Conservation (phyloP, 2,329 filamentous ascomycete species). For the Neofusicoccum kwambonambiense region DNA sequence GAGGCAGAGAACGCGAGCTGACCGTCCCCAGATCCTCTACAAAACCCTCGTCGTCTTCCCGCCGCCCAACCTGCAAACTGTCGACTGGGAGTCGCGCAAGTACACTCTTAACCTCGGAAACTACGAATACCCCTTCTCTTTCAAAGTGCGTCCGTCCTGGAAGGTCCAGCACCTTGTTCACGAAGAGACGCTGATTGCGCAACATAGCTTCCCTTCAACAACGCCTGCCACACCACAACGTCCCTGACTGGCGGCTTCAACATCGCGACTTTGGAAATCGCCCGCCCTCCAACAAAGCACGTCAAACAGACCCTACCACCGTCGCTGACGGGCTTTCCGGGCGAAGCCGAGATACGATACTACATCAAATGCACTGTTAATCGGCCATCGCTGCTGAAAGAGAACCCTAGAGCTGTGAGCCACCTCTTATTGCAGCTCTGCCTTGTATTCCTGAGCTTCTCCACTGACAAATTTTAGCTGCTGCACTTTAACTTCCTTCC, state of each 20-base stretch:
- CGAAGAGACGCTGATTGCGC: conserved; percentile 6
- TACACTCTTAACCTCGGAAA: conserved; percentile 66
- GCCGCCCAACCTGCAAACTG: conserved; percentile 40
- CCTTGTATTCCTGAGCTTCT: not conserved
- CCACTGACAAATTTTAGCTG: conserved; percentile 10
- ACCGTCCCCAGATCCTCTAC: conserved; percentile 63
- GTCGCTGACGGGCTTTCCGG: conserved; percentile 81
- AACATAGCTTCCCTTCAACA: conserved; percentile 62
- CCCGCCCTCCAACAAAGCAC: conserved; percentile 57
- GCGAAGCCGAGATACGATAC: conserved; percentile 86
- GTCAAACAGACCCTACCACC: conserved; percentile 85
- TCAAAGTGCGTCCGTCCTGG: conserved; percentile 58
- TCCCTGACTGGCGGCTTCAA: conserved; percentile 31
- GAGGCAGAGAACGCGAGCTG: not conserved
- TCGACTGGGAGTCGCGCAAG: conserved; percentile 44
- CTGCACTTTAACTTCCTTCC: conserved; percentile 77
- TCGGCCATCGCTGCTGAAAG: conserved; percentile 82
- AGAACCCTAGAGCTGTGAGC: conserved; percentile 68
- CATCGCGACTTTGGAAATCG: conserved; percentile 46
- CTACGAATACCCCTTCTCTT: conserved; percentile 74
- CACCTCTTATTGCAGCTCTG: not conserved
- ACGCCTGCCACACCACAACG: conserved; percentile 56
- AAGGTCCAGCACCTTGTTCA: not conserved
- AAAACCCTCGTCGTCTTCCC: conserved; percentile 72
- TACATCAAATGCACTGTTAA: conserved; percentile 95